Percentiles rank a stretch among this genome's conserved stretches.
These are phyloP conservation scores for Kurtzmaniella fragi DNA, from an alignment of 805 yeast species.

Conservation along the genomic window DNA sequence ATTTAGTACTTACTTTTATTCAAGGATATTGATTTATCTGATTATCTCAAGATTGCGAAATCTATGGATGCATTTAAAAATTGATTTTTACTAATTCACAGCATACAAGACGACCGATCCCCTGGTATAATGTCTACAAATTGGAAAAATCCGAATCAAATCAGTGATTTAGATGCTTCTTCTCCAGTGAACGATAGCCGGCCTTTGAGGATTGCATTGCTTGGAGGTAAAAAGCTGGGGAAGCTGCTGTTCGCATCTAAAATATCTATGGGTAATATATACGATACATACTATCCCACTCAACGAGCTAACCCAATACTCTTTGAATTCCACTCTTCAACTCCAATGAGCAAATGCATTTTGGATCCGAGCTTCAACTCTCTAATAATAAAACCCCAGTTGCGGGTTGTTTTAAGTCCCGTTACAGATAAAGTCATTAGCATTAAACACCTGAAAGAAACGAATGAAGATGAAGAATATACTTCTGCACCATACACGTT, in stretches of 20 bases:
- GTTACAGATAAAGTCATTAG: constrained; percentile 10
- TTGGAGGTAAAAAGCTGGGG: constrained; percentile 58
- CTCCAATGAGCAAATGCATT: constrained; percentile 11
- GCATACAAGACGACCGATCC: no score
- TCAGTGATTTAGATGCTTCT: constrained; percentile 10
- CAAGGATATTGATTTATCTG: no score
- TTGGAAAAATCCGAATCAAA: no score
- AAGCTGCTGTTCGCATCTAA: constrained; percentile 54
- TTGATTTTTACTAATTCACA: no score
- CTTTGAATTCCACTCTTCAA: constrained; percentile 46
- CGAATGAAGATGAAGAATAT: constrained; percentile 1
- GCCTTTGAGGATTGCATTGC: constrained; percentile 54
- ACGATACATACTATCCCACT: constrained; percentile 76
- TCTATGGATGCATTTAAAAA: no score
- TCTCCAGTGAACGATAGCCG: constrained; percentile 17
- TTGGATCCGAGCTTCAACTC: constrained; percentile 15
- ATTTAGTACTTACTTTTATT: no score
- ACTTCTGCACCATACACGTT: neutral
- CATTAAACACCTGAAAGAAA: neutral
- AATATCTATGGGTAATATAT: constrained; percentile 42
- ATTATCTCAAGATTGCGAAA: no score
- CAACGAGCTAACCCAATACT: constrained; percentile 54
- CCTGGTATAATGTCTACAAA: no score
- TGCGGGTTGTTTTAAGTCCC: constrained; percentile 21
- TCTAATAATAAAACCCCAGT: no score